Conservation (phyloP, 2,329 filamentous ascomycete species). For the Laburnicola sp. region DNA sequence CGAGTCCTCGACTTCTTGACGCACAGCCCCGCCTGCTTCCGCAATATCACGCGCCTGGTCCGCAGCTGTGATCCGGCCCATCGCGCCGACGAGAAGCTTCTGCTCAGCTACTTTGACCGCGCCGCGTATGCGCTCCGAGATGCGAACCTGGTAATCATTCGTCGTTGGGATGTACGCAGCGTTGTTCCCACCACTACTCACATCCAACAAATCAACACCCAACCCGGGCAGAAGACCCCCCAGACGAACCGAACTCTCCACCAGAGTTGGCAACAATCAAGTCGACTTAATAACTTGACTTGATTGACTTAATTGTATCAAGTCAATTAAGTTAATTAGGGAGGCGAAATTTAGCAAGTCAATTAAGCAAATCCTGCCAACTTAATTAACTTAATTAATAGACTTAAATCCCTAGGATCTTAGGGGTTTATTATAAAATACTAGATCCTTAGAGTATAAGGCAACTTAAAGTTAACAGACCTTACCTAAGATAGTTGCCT, state of each 20-base stretch:
- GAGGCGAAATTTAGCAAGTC: no score
- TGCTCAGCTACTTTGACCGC: slow-evolving; percentile 41
- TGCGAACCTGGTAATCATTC: slow-evolving; percentile 55
- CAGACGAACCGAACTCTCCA: slow-evolving; percentile 43
- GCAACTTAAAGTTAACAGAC: no score
- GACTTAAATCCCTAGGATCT: no score
- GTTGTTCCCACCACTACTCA: slow-evolving; percentile 52
- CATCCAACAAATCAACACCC: slow-evolving; percentile 52
- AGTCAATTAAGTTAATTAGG: no score
- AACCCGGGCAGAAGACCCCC: slow-evolving; percentile 47
- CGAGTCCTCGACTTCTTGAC: slow-evolving; percentile 22
- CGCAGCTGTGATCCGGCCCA: slow-evolving; percentile 58
- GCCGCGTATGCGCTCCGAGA: slow-evolving; percentile 53
- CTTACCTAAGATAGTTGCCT: no score
- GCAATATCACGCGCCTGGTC: slow-evolving; percentile 55
- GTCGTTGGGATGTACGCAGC: slow-evolving; percentile 48
- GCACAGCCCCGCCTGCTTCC: slow-evolving; percentile 31
- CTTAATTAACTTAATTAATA: no score
- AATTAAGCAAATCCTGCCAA: no score
- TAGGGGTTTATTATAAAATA: no score
- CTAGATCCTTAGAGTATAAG: no score
- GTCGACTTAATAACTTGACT: no score
- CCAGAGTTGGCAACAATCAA: no score
- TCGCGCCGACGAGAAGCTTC: slow-evolving; percentile 55
- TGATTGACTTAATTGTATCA: no score